These are phyloP conservation scores for Echeveria elegans DNA, from an alignment of 164 flowering plant genomes.

Conservation along the genomic window DNA sequence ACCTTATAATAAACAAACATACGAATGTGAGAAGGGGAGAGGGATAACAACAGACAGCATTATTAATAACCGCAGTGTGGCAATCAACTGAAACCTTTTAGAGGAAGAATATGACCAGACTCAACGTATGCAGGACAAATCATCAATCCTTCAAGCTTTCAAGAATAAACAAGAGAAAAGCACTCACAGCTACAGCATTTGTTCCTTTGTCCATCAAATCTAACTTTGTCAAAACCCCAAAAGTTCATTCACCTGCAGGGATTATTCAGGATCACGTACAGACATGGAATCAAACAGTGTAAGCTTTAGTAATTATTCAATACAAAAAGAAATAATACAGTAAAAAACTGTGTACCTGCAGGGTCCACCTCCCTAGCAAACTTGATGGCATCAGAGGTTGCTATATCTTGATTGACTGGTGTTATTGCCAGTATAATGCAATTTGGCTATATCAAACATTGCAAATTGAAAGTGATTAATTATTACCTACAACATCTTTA, in stretches of 20 bases:
- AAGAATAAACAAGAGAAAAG: neutral
- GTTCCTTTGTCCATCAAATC: neutral
- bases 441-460: no score
- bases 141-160: neutral
- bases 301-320: neutral
- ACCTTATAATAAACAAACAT: constrained; percentile 26
- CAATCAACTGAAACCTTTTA: neutral
- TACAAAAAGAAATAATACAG: neutral
- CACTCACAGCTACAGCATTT: constrained; percentile 57
- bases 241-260: constrained; percentile 65
- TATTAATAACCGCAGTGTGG: neutral
- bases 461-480: neutral
- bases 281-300: neutral
- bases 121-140: neutral
- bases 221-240: constrained; percentile 63
- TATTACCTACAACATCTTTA: no score
- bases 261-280: neutral
- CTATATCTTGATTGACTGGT: constrained; percentile 79
- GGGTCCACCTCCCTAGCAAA: constrained; percentile 70
- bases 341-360: constrained; percentile 25
- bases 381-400: constrained; percentile 82
- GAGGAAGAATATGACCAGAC: neutral
- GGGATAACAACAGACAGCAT: neutral
- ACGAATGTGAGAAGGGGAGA: neutral
- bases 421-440: constrained; percentile 60